These are phyloP conservation scores for Gossypium davidsonii DNA, from an alignment of 441 rosid species.

Conservation along the genomic window DNA sequence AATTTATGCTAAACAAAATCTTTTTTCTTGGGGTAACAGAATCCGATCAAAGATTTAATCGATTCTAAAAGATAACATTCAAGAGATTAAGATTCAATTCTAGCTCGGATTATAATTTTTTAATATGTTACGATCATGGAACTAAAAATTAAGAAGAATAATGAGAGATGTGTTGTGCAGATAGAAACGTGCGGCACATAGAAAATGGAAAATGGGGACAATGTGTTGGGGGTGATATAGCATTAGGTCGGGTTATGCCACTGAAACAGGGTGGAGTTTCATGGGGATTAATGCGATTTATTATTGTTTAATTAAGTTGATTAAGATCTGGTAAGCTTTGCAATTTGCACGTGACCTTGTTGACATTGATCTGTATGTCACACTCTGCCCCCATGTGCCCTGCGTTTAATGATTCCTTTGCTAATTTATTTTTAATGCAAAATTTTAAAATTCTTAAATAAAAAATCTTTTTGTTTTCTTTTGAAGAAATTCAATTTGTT, in stretches of 20 bases:
- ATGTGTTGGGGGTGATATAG: not conserved
- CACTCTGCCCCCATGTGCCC: conserved; percentile 5
- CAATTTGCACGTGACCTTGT: conserved; percentile 14
- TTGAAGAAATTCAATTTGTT: too few species aligned
- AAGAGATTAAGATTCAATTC: not conserved
- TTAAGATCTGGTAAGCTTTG: not conserved
- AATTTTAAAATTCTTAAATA: not conserved
- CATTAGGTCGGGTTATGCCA: not conserved
- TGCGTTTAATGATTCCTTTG: not conserved
- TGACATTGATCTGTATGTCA: not conserved
- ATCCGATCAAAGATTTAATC: not conserved
- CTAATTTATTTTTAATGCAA: not conserved
- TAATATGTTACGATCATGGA: too few species aligned
- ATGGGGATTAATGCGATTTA: not conserved
- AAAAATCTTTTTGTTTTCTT: too few species aligned
- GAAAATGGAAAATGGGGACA: conserved; percentile 7
- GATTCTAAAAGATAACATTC: not conserved
- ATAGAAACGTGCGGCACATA: not conserved
- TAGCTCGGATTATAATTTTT: not conserved
- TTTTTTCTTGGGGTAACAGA: not conserved
- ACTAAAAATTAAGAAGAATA: too few species aligned
- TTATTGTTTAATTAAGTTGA: not conserved
- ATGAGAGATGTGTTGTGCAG: not conserved
- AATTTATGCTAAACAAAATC: not conserved
- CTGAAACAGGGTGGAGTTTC: not conserved